Base-by-base conservation (phyloP, 192 early-diverging fungal species). In the Gamsiella multidivaricata region DNA sequence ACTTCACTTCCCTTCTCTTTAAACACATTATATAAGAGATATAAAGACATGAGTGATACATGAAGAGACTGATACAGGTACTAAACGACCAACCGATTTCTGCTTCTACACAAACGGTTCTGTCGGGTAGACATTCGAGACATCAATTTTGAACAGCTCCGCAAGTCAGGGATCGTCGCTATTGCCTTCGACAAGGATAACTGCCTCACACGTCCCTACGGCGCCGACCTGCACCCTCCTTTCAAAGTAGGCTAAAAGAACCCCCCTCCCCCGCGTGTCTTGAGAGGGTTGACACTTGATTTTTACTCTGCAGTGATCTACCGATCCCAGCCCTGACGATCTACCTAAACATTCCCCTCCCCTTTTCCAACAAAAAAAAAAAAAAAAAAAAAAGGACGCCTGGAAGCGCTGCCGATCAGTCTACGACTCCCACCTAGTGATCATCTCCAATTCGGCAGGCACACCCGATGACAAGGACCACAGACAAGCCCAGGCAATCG, bases 171-270 rank as follows among this genome's bases (percentile, higher is more conserved):
- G 3, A 88, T 96, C 61, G 64, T 75, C 26, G 91, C 88, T 31
- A 71, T 97, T n/a, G 93, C 87, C 5, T 98, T 97, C 80, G 97
- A 98, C 80, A 98, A 98, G 82, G 97, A 98, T 79, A 98, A 98
- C 85, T 96, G 95, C 28, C 73, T 98, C 10, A 95, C 97, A 0
- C 85, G 86, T 18, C 97, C 97, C 4, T 98, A 97, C 65, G 81
- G 80, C 22, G 62, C 84, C 33, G 50, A 85, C 1, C 81, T 96
- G 7, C 82, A 97, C 74, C 86, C 90, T 3, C 85, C 88, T 1
- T 95, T 96, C 78, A 43, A 83, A 46, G 83, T 89, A 80, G 9
- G n/a, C 39, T 33, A 46, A 46, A n/a, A n/a, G n/a, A 46, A n/a
- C 6, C 14, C 14, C 14, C 39, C 39, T 10, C 14, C 14, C 14